Percentiles rank a stretch among this genome's conserved stretches.
These are phyloP conservation scores for Cyclostephanos invisitatus DNA, from an alignment of 108 stramenopile genomes.

Conservation along the genomic window DNA sequence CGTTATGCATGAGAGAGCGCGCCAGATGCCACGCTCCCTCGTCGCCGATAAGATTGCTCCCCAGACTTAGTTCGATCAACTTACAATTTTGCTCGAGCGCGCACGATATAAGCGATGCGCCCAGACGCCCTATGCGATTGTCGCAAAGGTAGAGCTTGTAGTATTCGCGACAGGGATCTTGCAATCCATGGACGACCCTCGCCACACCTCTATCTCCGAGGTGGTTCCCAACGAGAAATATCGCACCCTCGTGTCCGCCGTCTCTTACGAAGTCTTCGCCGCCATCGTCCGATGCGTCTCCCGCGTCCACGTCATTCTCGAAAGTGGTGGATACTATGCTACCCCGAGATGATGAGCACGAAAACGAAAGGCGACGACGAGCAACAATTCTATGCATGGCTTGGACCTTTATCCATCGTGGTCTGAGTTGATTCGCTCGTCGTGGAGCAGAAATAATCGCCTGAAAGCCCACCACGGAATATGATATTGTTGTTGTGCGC, in stretches of 20 bases:
- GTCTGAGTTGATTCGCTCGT: not conserved
- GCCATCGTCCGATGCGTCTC: not conserved
- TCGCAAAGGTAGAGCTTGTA: constrained; percentile 23
- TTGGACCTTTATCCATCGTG: not conserved
- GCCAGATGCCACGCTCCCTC: constrained; percentile 39
- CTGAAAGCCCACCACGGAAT: no score
- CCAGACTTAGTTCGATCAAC: constrained; percentile 46
- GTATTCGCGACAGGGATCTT: constrained; percentile 17
- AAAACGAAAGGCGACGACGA: not conserved
- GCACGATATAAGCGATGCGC: constrained; percentile 41
- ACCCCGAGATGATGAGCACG: not conserved
- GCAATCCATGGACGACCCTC: constrained; percentile 5
- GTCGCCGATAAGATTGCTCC: constrained; percentile 52
- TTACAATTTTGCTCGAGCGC: constrained; percentile 37
- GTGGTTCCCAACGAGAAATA: constrained; percentile 3
- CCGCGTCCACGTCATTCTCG: not conserved
- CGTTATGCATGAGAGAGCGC: constrained; percentile 27
- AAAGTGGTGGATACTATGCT: not conserved
- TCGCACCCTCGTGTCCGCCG: not conserved
- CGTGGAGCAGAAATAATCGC: no score
- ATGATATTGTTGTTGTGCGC: no score
- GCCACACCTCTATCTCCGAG: constrained; percentile 3
- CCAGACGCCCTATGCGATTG: constrained; percentile 23
- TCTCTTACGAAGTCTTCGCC: not conserved
- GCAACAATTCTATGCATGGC: not conserved